Conservation (phyloP, 2,329 filamentous ascomycete genomes). For the Fusarium goolgardi region DNA sequence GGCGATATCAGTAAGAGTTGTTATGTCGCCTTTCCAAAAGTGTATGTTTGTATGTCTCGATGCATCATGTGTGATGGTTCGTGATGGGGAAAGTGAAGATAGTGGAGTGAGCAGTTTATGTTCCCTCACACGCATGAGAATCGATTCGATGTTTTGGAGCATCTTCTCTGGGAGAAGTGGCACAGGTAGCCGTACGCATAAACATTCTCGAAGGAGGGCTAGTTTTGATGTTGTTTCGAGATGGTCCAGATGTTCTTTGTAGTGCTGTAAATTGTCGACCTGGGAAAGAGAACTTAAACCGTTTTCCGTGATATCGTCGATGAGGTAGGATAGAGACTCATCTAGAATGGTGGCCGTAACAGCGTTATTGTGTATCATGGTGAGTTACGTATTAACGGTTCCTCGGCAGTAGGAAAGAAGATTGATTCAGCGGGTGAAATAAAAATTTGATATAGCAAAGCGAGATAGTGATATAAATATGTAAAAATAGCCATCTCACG, state of each 20-base stretch:
- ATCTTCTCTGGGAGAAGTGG: slow-evolving; percentile 17
- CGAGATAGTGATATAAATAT: neutral
- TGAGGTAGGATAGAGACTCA: slow-evolving; percentile 9
- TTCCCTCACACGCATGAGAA: slow-evolving; percentile 4
- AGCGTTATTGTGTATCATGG: neutral
- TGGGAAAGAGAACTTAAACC: neutral
- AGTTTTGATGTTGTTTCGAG: slow-evolving; percentile 34
- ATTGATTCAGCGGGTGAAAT: accelerated
- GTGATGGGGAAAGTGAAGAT: neutral
- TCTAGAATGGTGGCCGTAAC: slow-evolving; percentile 10
- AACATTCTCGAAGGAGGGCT: slow-evolving; percentile 15
- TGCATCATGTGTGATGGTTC: neutral
- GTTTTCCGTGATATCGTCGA: slow-evolving; percentile 16
- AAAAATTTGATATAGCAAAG: accelerated
- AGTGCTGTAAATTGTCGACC: slow-evolving; percentile 12
- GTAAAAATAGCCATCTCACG: accelerated
- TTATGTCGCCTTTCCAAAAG: slow-evolving; percentile 43
- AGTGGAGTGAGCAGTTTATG: slow-evolving; percentile 20
- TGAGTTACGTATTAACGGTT: accelerated
- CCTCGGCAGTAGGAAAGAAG: no score
- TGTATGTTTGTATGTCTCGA: neutral
- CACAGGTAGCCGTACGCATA: slow-evolving; percentile 33
- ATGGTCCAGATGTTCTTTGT: slow-evolving; percentile 25
- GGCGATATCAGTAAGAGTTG: slow-evolving; percentile 19
- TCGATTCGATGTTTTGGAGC: slow-evolving; percentile 24